A percentile compares a stretch with the other conserved stretches of the same genome.
Conservation (phyloP, 1,284 basidiomycete genomes). For the Ustilago loliicola region DNA sequence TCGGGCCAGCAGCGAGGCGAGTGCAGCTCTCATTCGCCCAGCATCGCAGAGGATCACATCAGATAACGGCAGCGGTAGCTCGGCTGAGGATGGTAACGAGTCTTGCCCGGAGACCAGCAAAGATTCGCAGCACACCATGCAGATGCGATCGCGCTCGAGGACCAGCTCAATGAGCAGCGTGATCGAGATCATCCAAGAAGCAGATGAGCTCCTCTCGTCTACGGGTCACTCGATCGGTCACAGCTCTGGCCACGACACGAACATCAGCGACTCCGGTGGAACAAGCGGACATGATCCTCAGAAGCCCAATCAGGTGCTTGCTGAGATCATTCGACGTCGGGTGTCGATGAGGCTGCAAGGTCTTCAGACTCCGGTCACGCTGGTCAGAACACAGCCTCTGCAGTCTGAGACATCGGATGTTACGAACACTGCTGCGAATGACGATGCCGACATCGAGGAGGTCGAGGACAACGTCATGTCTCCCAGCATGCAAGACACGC, state of each 20-base stretch:
- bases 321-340: slow-evolving; percentile 26
- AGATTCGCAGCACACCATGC: slow-evolving; percentile 23
- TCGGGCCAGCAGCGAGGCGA: slow-evolving; percentile 4
- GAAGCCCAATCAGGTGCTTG: slow-evolving; percentile 23
- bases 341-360: slow-evolving; percentile 15
- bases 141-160: slow-evolving; percentile 15
- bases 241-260: slow-evolving; percentile 32
- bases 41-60: not conserved
- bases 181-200: slow-evolving; percentile 36
- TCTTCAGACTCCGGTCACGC: slow-evolving; percentile 9
- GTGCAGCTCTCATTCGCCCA: not conserved
- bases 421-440: not conserved
- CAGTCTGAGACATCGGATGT: not conserved
- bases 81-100: slow-evolving; percentile 1
- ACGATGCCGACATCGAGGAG: not conserved
- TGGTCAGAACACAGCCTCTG: not conserved
- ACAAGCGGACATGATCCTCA: slow-evolving; percentile 43
- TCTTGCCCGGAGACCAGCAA: slow-evolving; percentile 4
- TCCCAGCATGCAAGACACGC: slow-evolving; percentile 36
- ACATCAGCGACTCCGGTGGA: slow-evolving; percentile 35
- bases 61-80: not conserved
- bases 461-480: slow-evolving; percentile 15
- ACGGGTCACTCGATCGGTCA: slow-evolving; percentile 39
- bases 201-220: slow-evolving; percentile 44
- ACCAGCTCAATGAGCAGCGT: slow-evolving; percentile 35